Percentiles rank a stretch among this genome's conserved stretches.
These are phyloP conservation scores for Vachellia pachyceras DNA, from an alignment of 306 rosid species.

Conservation along the genomic window DNA sequence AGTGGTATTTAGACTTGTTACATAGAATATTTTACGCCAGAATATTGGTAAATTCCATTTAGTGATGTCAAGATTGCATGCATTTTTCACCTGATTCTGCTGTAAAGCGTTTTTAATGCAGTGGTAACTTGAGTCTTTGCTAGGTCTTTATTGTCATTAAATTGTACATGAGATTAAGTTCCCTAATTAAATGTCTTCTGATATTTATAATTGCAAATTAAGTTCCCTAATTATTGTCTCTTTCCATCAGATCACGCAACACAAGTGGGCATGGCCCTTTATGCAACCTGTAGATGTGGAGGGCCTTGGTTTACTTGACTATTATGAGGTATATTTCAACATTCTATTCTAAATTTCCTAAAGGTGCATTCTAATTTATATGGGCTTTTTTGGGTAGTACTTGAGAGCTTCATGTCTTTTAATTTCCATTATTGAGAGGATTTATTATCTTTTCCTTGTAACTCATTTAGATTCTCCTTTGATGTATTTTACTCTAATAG, in stretches of 20 bases:
- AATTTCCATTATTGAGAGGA: neutral
- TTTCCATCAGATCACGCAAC: conserved; percentile 77
- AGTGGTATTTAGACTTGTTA: neutral
- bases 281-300: conserved; percentile 95
- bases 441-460: neutral
- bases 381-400: neutral
- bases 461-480: neutral
- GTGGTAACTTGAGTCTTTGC: conserved; percentile 18
- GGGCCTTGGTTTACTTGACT: conserved; percentile 89
- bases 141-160: conserved; percentile 12
- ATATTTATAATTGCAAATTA: conserved; percentile 7
- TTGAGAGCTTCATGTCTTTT: neutral
- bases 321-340: conserved; percentile 68
- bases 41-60: conserved; percentile 26
- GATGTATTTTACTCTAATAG: neutral
- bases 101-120: neutral
- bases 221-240: conserved; percentile 36
- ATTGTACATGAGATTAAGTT: conserved; percentile 17
- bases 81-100: conserved; percentile 21
- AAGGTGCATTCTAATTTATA: neutral
- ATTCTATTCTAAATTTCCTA: conserved; percentile 2
- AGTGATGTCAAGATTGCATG: conserved; percentile 26
- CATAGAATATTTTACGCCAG: conserved; percentile 6
- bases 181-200: conserved; percentile 11
- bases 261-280: conserved; percentile 93